Conservation (phyloP, 1,284 basidiomycete species). For the Coriolopsis trogii region DNA sequence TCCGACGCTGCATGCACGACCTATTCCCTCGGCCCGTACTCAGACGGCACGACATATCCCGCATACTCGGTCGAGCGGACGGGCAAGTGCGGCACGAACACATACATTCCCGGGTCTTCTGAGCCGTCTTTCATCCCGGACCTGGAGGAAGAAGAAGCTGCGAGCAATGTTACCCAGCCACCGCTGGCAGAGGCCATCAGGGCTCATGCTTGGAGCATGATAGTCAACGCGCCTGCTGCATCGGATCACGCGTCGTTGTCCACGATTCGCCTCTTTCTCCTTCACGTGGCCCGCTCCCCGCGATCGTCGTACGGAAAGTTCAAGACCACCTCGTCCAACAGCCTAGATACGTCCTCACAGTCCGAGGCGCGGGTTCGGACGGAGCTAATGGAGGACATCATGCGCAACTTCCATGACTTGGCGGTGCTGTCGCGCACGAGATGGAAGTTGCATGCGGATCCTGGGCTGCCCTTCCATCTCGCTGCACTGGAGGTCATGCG, state of each 20-base stretch:
- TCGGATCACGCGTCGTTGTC: constrained; percentile 45
- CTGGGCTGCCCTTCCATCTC: constrained; percentile 66
- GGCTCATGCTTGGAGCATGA: constrained; percentile 43
- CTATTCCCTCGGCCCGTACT: constrained; percentile 50
- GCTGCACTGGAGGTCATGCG: constrained; percentile 66
- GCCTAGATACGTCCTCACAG: neutral
- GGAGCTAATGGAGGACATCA: constrained; percentile 57
- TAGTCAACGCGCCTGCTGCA: constrained; percentile 52
- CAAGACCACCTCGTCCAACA: neutral
- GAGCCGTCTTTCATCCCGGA: constrained; percentile 31
- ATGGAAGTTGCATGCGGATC: constrained; percentile 50
- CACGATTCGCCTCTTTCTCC: constrained; percentile 64
- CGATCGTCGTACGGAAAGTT: constrained; percentile 34
- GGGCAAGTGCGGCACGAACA: constrained; percentile 14
- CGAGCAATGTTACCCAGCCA: constrained; percentile 33
- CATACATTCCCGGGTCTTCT: constrained; percentile 17
- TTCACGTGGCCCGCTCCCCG: constrained; percentile 48
- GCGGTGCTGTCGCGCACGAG: constrained; percentile 57
- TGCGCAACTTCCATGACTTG: constrained; percentile 69
- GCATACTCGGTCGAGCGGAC: constrained; percentile 26
- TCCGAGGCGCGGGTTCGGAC: constrained; percentile 28
- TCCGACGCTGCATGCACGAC: constrained; percentile 46
- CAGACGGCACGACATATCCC: constrained; percentile 41
- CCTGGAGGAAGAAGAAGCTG: constrained; percentile 35
- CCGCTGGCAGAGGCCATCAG: constrained; percentile 49